Base-by-base conservation (phyloP, 202 grass and related monocot genomes). In the Musa balbisiana region DNA sequence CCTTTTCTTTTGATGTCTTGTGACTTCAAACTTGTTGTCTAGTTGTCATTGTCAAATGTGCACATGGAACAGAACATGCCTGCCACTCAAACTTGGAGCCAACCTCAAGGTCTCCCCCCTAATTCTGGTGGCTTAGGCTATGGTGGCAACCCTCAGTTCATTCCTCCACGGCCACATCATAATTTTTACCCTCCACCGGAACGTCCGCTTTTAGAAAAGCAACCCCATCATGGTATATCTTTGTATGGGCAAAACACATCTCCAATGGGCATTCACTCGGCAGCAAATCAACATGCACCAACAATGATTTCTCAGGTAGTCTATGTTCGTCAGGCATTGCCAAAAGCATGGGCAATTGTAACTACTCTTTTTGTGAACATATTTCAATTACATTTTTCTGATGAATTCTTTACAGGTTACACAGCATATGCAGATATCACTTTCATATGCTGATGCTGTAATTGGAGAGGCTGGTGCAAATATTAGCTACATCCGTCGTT, bases 401-500 rank as follows among this genome's bases (percentile, higher is more conserved):
- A 78, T 82, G 64, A 5, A 43, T 27, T 26, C 23, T 55, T 11
- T 23, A 53, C 84, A 97, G 91, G 76, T 99, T 62, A 85, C 95
- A 2, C 85, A 99, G 24, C 88, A 82, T 67, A 94, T 99, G 91
- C 91, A 99, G 80, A 87, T 99, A 73, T 89, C 88, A 60, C 89
- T 99, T 83, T 88, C 91, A 1, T 99, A 99, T 52, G 95, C 89
- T 58, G 95, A 99, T 88, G 95, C 95, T 64, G 91, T 99, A 69
- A 95, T 99, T 69, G 95, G 95, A 15, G 58, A 85, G 82, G 83
- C 87, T 83, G 95, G 95, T 81, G 81, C 91, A 33, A 99, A 67
- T 90, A 95, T 99, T 73, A 92, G 89, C 87, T 99, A 99, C 56
- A 94, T 92, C 62, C 91, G 95, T 73, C 90, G 87, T 81, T 86